Evolutionary conservation across 208 protist genomes (phyloP).

Genomic region (Borovskyia barvae): DNA sequence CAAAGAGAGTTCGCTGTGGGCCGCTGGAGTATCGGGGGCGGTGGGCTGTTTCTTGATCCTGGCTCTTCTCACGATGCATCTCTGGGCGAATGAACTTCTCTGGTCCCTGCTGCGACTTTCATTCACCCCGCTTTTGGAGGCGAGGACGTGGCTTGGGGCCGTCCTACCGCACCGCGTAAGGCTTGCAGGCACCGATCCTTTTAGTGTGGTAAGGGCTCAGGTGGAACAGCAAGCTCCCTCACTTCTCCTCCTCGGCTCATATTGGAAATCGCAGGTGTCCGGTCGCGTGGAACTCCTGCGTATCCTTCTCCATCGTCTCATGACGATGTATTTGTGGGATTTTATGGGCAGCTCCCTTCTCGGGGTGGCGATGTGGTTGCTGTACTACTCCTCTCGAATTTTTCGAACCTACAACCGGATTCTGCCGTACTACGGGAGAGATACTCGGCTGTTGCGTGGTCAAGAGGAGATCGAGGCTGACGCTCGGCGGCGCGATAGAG

Average conservation of each 20-base stretch:
- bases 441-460: slow-evolving; percentile 8
- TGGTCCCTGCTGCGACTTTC: background rate
- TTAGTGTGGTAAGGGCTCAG: too few relatives aligned
- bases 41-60: background rate
- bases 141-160: background rate
- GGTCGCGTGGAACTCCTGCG: too few relatives aligned
- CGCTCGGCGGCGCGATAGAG: background rate
- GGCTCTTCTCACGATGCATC: slow-evolving; percentile 15
- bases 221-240: too few relatives aligned
- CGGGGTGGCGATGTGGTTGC: slow-evolving; percentile 18
- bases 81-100: slow-evolving; percentile 14
- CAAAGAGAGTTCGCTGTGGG: slow-evolving; percentile 2
- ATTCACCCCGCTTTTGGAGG: background rate
- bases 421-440: slow-evolving; percentile 7
- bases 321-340: slow-evolving; percentile 22
- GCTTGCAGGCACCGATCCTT: too few relatives aligned
- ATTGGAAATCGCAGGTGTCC: too few relatives aligned
- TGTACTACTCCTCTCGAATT: slow-evolving; percentile 6
- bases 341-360: slow-evolving; percentile 10
- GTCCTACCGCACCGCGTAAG: background rate
- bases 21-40: background rate
- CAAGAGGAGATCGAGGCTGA: background rate
- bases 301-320: too few relatives aligned
- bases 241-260: too few relatives aligned
- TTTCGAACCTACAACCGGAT: slow-evolving; percentile 11